These are phyloP conservation scores for Gracilaria gracilis DNA, from an alignment of 23 red algal species.

Conservation along the genomic window DNA sequence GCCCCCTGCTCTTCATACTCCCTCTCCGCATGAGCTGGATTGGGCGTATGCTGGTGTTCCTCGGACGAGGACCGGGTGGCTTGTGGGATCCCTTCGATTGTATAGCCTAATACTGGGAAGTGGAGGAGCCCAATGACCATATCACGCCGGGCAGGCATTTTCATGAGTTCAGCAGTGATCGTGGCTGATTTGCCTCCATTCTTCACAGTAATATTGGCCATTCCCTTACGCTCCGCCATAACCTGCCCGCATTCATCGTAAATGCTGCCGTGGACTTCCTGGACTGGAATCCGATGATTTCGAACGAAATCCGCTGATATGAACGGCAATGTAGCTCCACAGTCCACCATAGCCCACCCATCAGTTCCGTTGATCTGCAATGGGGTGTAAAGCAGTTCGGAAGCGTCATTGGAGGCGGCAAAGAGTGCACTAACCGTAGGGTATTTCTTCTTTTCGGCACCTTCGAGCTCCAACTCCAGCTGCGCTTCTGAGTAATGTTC, in stretches of 20 bases:
- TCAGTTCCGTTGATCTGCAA: too few relatives aligned
- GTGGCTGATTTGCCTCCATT: not conserved
- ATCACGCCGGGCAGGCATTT: slow-evolving; percentile 5
- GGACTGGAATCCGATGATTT: too few relatives aligned
- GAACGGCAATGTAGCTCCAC: too few relatives aligned
- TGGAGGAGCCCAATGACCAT: slow-evolving; percentile 23
- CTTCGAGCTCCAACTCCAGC: too few relatives aligned
- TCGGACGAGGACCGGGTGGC: not conserved
- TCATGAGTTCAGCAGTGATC: not conserved
- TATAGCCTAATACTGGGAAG: slow-evolving; percentile 7
- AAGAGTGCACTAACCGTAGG: too few relatives aligned
- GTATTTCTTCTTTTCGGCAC: too few relatives aligned
- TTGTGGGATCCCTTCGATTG: not conserved
- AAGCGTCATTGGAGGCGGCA: too few relatives aligned
- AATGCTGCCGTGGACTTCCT: too few relatives aligned
- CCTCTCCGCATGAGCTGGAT: not conserved
- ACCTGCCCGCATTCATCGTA: not conserved
- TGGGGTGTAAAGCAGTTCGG: too few relatives aligned
- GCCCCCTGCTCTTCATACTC: not conserved
- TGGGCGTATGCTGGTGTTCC: not conserved
- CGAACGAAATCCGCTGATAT: too few relatives aligned
- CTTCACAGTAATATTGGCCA: not conserved
- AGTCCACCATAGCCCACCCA: too few relatives aligned
- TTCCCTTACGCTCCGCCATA: not conserved
- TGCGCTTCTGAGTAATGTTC: too few relatives aligned